Evolutionary conservation across 2,329 filamentous ascomycete genomes (phyloP).

Genomic region (Diaporthe vexans): DNA sequence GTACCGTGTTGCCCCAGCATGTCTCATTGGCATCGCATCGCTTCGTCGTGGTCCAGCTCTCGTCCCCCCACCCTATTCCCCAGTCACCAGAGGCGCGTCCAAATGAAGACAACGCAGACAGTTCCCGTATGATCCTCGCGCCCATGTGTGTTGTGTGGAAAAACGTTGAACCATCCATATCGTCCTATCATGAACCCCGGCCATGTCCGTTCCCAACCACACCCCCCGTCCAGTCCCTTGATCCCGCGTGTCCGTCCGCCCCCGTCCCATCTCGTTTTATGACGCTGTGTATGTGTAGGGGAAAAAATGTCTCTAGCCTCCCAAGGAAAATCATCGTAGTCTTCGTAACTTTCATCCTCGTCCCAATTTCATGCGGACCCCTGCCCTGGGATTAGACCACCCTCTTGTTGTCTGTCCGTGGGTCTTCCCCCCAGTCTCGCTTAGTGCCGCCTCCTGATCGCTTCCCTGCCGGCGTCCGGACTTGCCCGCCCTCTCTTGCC

Average conservation of each 20-base stretch:
- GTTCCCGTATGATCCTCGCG: slow-evolving; percentile 6
- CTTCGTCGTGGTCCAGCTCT: slow-evolving; percentile 26
- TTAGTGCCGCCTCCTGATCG: slow-evolving; percentile 58
- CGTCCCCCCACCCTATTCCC: neutral
- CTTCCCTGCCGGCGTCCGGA: slow-evolving; percentile 61
- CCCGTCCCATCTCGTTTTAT: slow-evolving; percentile 30
- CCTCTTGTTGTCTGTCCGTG: slow-evolving; percentile 13
- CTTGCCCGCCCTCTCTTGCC: slow-evolving; percentile 67
- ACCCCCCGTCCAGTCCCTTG: neutral
- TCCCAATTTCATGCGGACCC: slow-evolving; percentile 47
- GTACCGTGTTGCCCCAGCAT: slow-evolving; percentile 29
- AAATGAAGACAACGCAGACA: neutral
- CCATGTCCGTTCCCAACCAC: slow-evolving; percentile 19
- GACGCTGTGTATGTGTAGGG: slow-evolving; percentile 33
- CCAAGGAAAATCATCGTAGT: slow-evolving; percentile 32
- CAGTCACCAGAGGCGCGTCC: neutral
- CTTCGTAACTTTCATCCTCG: slow-evolving; percentile 36
- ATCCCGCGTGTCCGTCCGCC: slow-evolving; percentile 1
- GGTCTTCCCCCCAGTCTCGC: neutral
- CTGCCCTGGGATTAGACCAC: neutral
- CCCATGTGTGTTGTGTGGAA: slow-evolving; percentile 1
- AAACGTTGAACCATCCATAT: slow-evolving; percentile 25
- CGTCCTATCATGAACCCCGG: slow-evolving; percentile 7
- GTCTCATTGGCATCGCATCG: slow-evolving; percentile 31
- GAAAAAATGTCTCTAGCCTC: slow-evolving; percentile 17